Evolutionary conservation across 306 rosid species (phyloP).

Genomic region (Psophocarpus tetragonolobus): DNA sequence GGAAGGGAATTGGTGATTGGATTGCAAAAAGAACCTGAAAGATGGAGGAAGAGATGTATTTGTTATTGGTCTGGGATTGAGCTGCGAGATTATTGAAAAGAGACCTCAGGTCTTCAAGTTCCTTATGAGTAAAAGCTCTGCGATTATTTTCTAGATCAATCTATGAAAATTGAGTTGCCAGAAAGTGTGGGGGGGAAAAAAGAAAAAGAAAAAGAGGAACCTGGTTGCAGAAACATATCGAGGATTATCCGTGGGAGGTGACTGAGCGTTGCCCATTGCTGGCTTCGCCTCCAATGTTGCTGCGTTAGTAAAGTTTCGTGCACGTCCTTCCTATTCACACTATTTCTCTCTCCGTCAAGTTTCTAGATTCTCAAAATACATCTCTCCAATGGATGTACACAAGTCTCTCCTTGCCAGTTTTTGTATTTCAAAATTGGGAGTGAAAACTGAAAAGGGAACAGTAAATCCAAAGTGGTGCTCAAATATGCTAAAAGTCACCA

Average conservation of each 20-base stretch:
- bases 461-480: too few relatives aligned
- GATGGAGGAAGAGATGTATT: constrained; percentile 55
- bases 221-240: constrained; percentile 73
- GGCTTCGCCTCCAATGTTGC: too few relatives aligned
- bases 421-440: too few relatives aligned
- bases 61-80: constrained; percentile 60
- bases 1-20: not conserved
- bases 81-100: constrained; percentile 57
- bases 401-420: too few relatives aligned
- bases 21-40: constrained; percentile 60
- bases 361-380: not conserved
- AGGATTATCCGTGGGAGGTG: constrained; percentile 42
- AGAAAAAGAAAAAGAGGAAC: constrained; percentile 34
- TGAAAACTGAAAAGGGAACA: too few relatives aligned
- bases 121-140: constrained; percentile 79
- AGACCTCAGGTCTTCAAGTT: constrained; percentile 61
- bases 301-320: not conserved
- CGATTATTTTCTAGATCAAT: constrained; percentile 8
- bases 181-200: not conserved
- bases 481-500: too few relatives aligned
- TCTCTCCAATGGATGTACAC: too few relatives aligned
- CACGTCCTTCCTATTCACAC: not conserved
- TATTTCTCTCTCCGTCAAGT: not conserved
- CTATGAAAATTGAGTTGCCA: not conserved
- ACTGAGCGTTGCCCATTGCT: constrained; percentile 53